Evolutionary conservation across 441 rosid species (phyloP), one percentile per base, ranked within the genome.

Genomic region (Biscutella laevigata): DNA sequence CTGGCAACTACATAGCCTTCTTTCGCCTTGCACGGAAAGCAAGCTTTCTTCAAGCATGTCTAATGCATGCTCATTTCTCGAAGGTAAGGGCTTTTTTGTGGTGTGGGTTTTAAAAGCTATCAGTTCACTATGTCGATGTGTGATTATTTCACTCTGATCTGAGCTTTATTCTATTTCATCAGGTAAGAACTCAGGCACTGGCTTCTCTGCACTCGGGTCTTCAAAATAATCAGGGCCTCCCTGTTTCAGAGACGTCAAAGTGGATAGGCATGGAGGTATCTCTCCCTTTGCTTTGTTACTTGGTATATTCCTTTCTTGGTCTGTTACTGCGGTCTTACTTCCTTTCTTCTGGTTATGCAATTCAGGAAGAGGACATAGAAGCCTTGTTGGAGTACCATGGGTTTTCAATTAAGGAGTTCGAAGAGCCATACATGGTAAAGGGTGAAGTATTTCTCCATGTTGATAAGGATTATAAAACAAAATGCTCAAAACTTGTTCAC

Each of bases 31-130:
- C 94, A 33, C 78, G 91, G 66, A 81, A 80, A 72, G 94, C 95
- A 49, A 84, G 77, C 67, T 88, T 80, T 62, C 95, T 88, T 70
- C 99, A 92, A 76, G 94, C 97, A 57, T 92, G 99, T 76, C 71
- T 92, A 67, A 92, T 88, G 95, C 97, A 88, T 71, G 97, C 99
- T 66, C 99, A 88, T 68, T 88, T 92, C 80, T 74, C 95, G 2
- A 92, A 88, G 90, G 97, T 84, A 70, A 40, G 69, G 39, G 11
- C 13, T 46, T 49, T 39, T 26, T 37, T 37, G 41, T 64, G n/a
- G 19, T 38, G 49, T 27, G 20, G 42, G 26, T 39, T 17, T 41
- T n/a, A 29, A 36, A 35, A 53, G 43, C 49, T 56, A 21, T 10
- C 46, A 21, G 17, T 51, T 59, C 17, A 22, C 52, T 13, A 7